Base-by-base conservation (phyloP, 176 grass and related monocot genomes). In the Dendrocalamus sinicus region DNA sequence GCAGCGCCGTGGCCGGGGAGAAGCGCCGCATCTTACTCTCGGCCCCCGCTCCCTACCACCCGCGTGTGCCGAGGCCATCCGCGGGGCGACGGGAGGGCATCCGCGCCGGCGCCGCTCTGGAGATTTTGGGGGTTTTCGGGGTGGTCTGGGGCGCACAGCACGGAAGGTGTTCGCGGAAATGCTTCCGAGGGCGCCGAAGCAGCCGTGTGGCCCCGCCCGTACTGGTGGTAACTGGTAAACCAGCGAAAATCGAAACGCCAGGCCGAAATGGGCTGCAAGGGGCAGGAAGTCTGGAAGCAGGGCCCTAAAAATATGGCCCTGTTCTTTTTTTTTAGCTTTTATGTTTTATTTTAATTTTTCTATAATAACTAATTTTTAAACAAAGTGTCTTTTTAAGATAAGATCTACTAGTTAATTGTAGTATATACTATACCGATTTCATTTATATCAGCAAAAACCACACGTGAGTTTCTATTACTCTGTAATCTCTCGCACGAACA, bases 141-240 rank as follows among this genome's bases (percentile, higher is more conserved):
- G 9, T 9, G 44, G 9, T 11, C 0, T 0, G 76, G 6, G 1
- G 9, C 20, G 24, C 39, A 20, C 17, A 7, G 85, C 77, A 44
- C 37, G 23, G 6, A 26, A 88, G 61, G 50, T 82, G 71, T 76
- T 88, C 12, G 78, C 14, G 24, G 61, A 68, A 76, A 88, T 88
- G 71, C 78, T 17, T 30, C 67, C 1, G 3, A 50, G 6, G 54
- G 40, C 26, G 0, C 22, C 19, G 17, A 40, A 7, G 37, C 39
- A 39, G 66, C 30, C 17, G 35, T 35, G 3, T 35, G 35, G 35
- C 35, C 35, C 35, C 3, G 35, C 35, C 39, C 39, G 39, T 40
- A 6, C 7, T 4, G 39, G n/a, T n/a, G n/a, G n/a, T n/a, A n/a
- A n/a, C 39, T 40, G 39, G 0, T 5, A 19, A 9, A 4, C 35